Evolutionary conservation across 192 early-diverging fungal genomes (phyloP).

Genomic region (Coemansia sp.): DNA sequence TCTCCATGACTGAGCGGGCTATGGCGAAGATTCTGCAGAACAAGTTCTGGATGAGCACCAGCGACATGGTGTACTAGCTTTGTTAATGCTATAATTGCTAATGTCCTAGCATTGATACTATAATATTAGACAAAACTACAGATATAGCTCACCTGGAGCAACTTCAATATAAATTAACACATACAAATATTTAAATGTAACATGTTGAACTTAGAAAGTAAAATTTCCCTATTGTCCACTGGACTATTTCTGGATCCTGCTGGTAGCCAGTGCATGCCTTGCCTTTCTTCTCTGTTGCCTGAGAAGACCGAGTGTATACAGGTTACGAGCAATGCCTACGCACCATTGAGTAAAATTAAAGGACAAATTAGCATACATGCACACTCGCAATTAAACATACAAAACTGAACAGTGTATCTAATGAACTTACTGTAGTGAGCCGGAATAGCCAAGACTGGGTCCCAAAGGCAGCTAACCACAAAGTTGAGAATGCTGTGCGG

Average conservation of each 20-base stretch:
- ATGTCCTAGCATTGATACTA: background rate
- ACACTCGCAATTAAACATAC: background rate
- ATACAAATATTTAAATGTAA: background rate
- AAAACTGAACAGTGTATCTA: background rate
- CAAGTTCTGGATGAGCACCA: conserved; percentile 1
- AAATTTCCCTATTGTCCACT: background rate
- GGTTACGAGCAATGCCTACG: conserved; percentile 21
- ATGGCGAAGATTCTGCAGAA: conserved; percentile 6
- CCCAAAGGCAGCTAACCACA: conserved; percentile 33
- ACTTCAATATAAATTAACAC: background rate
- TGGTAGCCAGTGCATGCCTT: background rate
- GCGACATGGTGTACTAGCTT: background rate
- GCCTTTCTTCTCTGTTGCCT: conserved; percentile 20
- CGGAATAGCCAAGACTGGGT: conserved; percentile 15
- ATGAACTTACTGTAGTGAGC: conserved; percentile 29
- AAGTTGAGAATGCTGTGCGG: conserved; percentile 34
- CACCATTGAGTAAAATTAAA: background rate
- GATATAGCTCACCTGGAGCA: background rate
- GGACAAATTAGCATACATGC: background rate
- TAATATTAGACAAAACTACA: background rate
- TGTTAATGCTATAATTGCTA: background rate
- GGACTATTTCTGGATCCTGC: background rate
- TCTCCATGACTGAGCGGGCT: background rate
- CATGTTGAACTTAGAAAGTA: background rate
- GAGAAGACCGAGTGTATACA: conserved; percentile 18